Conservation (phyloP, 495 filamentous ascomycete species). For the Lophiotrema nucula region DNA sequence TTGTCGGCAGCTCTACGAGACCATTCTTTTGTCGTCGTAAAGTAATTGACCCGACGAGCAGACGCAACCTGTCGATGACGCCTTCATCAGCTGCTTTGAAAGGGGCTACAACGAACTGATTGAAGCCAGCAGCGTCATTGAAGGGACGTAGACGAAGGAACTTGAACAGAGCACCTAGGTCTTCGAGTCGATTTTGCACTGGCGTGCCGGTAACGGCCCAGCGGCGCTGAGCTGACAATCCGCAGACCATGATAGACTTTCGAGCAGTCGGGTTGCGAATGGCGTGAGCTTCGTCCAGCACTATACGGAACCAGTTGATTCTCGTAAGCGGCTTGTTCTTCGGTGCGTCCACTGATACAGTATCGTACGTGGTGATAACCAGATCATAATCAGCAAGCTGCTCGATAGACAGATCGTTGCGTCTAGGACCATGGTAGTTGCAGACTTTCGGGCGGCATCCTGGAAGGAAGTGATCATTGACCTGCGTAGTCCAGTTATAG, state of each 20-base stretch:
- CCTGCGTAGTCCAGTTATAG: slow-evolving; percentile 88
- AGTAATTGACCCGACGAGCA: slow-evolving; percentile 91
- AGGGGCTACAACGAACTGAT: slow-evolving; percentile 72
- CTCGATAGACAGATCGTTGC: slow-evolving; percentile 56
- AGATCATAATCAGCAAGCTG: slow-evolving; percentile 73
- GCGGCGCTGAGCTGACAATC: slow-evolving; percentile 74
- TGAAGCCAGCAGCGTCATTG: slow-evolving; percentile 70
- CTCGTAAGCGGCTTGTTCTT: slow-evolving; percentile 65
- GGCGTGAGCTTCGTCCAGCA: slow-evolving; percentile 92
- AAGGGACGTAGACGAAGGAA: slow-evolving; percentile 88
- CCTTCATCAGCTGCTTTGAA: slow-evolving; percentile 81
- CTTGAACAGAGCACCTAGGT: slow-evolving; percentile 83
- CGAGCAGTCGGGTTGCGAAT: slow-evolving; percentile 81
- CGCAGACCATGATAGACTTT: slow-evolving; percentile 79
- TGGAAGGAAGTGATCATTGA: slow-evolving; percentile 71
- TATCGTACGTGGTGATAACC: slow-evolving; percentile 88
- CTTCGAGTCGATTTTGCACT: slow-evolving; percentile 87
- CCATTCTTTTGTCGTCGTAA: slow-evolving; percentile 89
- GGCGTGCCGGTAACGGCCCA: slow-evolving; percentile 97
- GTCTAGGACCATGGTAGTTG: slow-evolving; percentile 79
- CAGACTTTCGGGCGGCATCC: slow-evolving; percentile 61
- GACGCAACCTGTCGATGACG: slow-evolving; percentile 76
- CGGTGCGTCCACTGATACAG: slow-evolving; percentile 75
- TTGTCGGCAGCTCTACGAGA: slow-evolving; percentile 69
- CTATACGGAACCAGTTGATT: slow-evolving; percentile 91